A percentile compares a stretch with the other conserved stretches of the same genome.
Evolutionary conservation across 2,329 filamentous ascomycete species (phyloP).

Genomic region (Phialocephala subalpina): DNA sequence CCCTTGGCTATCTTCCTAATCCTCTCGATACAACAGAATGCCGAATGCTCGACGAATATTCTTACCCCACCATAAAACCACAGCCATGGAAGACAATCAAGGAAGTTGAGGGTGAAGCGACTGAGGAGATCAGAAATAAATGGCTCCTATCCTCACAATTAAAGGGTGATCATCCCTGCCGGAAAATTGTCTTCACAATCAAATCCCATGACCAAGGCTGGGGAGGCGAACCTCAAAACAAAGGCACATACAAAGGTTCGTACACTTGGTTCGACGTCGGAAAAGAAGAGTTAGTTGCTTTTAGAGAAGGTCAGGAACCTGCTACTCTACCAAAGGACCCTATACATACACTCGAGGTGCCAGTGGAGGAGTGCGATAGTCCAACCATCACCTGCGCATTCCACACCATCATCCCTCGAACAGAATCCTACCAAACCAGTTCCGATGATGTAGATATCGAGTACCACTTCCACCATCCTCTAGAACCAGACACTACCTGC

Average conservation of each 20-base stretch:
- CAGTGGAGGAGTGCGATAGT: background rate
- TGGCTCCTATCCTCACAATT: background rate
- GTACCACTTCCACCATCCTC: slow-evolving; percentile 48
- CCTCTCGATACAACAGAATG: slow-evolving; percentile 13
- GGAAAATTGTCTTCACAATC: slow-evolving; percentile 68
- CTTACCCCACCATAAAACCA: slow-evolving; percentile 23
- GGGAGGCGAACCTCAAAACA: slow-evolving; percentile 46
- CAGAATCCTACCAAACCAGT: background rate
- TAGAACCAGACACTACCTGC: slow-evolving; percentile 45
- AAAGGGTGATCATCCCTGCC: slow-evolving; percentile 55
- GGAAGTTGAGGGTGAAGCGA: slow-evolving; percentile 26
- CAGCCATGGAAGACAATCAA: slow-evolving; percentile 25
- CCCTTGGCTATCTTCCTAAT: slow-evolving; percentile 36
- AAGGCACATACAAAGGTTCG: slow-evolving; percentile 55
- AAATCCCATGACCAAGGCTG: slow-evolving; percentile 67
- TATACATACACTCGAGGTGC: background rate
- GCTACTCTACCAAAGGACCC: background rate
- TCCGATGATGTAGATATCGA: slow-evolving; percentile 1
- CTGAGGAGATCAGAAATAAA: slow-evolving; percentile 15
- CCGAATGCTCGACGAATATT: slow-evolving; percentile 13
- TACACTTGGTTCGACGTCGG: slow-evolving; percentile 72
- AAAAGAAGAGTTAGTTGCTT: slow-evolving; percentile 60
- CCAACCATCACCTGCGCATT: slow-evolving; percentile 13
- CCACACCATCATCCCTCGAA: slow-evolving; percentile 24
- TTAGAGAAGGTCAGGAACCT: slow-evolving; percentile 31